Conservation (phyloP, 768 basidiomycete species). For the Tephrocybe rancida region DNA sequence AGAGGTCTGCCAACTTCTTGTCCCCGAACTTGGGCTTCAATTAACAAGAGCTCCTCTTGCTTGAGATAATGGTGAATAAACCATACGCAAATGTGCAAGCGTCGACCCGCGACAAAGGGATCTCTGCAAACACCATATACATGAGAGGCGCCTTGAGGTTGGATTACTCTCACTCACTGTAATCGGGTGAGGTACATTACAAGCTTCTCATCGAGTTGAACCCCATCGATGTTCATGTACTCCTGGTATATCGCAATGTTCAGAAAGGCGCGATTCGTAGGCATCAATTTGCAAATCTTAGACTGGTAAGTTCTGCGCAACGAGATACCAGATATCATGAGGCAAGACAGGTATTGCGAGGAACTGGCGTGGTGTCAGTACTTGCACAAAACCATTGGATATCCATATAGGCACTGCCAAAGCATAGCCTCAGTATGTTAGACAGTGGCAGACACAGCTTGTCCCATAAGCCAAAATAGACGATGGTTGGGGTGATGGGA, state of each 20-base stretch:
- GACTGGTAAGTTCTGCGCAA: conserved; percentile 21
- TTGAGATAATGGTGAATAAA: conserved; percentile 36
- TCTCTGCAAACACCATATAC: conserved; percentile 18
- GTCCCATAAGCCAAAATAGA: too few species aligned
- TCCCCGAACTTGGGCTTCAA: neutral
- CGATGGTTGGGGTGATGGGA: too few species aligned
- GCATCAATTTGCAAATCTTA: conserved; percentile 19
- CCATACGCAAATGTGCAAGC: conserved; percentile 41
- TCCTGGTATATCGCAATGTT: conserved; percentile 27
- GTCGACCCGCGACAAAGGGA: conserved; percentile 34
- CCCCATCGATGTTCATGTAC: conserved; percentile 34
- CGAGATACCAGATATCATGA: conserved; percentile 35
- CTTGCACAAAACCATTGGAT: too few species aligned
- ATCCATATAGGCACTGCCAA: too few species aligned
- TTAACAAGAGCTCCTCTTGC: conserved; percentile 14
- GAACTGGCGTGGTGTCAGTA: too few species aligned
- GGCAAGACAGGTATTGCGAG: conserved; percentile 21
- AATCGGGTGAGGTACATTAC: conserved; percentile 26
- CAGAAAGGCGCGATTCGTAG: conserved; percentile 32
- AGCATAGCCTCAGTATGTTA: too few species aligned
- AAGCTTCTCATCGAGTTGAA: conserved; percentile 28
- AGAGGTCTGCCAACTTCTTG: neutral
- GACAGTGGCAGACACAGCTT: too few species aligned
- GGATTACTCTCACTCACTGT: conserved; percentile 22
- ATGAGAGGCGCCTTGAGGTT: neutral